phyloP scores from a whole-genome alignment of 2,329 filamentous ascomycete species.

The Beauveria brongniartii region DNA sequence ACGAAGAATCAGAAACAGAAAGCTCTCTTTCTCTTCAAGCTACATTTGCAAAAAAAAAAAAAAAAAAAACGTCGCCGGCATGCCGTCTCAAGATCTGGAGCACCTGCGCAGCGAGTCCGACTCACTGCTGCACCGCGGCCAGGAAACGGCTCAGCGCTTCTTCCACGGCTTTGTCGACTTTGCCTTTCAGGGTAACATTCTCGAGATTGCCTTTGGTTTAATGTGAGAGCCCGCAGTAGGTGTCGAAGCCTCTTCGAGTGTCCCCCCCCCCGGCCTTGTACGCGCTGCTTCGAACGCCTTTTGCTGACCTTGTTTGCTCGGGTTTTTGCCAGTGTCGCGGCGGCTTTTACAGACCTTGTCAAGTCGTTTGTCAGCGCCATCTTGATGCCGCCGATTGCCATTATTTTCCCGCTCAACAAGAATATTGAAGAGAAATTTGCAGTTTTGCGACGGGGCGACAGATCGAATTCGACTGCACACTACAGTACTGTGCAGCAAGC shows the following conservation, averaged over 20 bases:
- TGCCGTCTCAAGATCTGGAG: conserved; percentile 29
- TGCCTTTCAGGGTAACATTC: conserved; percentile 64
- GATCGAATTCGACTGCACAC: conserved; percentile 41
- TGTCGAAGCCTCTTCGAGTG: neutral
- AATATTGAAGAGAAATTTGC: conserved; percentile 71
- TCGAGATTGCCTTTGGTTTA: conserved; percentile 67
- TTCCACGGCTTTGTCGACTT: conserved; percentile 64
- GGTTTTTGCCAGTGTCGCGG: conserved; percentile 42
- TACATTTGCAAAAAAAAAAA: neutral
- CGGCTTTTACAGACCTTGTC: conserved; percentile 62
- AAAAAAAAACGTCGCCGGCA: conserved; percentile 5
- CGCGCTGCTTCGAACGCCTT: neutral
- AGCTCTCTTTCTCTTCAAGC: neutral
- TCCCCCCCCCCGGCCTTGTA: neutral
- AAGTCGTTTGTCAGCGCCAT: conserved; percentile 66
- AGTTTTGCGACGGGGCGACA: conserved; percentile 50
- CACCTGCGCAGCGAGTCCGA: conserved; percentile 25
- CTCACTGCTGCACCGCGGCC: conserved; percentile 38
- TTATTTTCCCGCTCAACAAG: conserved; percentile 59
- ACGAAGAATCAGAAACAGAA: neutral
- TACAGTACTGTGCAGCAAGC: conserved; percentile 67
- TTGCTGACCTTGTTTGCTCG: neutral
- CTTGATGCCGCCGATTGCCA: conserved; percentile 59
- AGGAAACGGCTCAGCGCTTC: conserved; percentile 39
- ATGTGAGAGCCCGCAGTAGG: conserved; percentile 45